phyloP scores from a whole-genome alignment of 257 asterid species.

The Ballota nigra region DNA sequence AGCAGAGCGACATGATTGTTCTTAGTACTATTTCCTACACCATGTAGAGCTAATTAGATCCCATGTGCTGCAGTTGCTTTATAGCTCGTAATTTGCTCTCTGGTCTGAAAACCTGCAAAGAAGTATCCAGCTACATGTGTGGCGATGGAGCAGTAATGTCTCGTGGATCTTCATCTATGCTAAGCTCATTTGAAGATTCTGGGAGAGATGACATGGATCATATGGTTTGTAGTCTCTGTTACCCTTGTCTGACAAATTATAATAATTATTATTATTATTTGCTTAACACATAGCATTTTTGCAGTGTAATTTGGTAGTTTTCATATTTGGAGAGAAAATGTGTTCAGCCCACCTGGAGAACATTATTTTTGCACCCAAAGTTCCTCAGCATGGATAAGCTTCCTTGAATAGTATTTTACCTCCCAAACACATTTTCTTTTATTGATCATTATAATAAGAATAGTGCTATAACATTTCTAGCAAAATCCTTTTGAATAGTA shows the following conservation, averaged over 20 bases:
- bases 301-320: constrained; percentile 3
- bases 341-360: not conserved
- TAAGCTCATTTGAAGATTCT: constrained; percentile 50
- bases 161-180: constrained; percentile 47
- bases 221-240: constrained; percentile 49
- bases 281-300: not conserved
- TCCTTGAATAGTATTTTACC: not conserved
- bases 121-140: constrained; percentile 73
- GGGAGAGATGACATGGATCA: constrained; percentile 51
- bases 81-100: constrained; percentile 90
- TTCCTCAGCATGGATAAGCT: constrained; percentile 6
- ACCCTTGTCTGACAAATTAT: constrained; percentile 10
- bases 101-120: constrained; percentile 85
- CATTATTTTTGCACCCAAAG: constrained; percentile 3
- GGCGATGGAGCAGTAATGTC: constrained; percentile 52
- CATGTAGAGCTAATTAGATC: constrained; percentile 19
- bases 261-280: not conserved
- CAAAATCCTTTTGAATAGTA: not conserved
- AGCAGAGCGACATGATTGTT: not conserved
- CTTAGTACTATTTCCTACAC: not conserved
- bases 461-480: not conserved
- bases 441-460: not conserved
- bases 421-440: not conserved
- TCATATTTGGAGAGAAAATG: constrained; percentile 9
- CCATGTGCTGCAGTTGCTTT: constrained; percentile 63